phyloP scores from a whole-genome alignment of 352 stramenopile species.

The Globisporangium lucens region DNA sequence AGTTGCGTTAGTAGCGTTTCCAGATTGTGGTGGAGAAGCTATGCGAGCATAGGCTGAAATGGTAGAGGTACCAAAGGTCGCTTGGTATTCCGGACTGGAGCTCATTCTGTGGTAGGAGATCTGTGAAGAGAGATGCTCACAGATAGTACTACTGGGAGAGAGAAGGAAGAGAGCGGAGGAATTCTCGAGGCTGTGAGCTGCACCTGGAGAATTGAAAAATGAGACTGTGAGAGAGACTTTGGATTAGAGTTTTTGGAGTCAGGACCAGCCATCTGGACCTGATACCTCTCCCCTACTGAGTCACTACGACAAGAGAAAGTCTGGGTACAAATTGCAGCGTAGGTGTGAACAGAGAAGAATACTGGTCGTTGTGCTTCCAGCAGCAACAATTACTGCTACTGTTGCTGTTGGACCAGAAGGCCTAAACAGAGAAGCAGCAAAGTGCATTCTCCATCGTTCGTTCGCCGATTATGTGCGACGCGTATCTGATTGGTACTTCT shows the following conservation, averaged over 20 bases:
- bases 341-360: background rate
- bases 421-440: background rate
- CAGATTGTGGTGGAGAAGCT: background rate
- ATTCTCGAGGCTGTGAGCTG: background rate
- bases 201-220: background rate
- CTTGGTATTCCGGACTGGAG: background rate
- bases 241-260: no score
- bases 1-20: background rate
- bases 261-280: background rate
- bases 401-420: background rate
- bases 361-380: background rate
- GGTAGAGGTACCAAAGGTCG: background rate
- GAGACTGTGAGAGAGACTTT: background rate
- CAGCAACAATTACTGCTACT: background rate
- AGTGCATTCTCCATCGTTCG: background rate
- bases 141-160: no score
- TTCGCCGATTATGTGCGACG: background rate
- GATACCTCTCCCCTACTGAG: background rate
- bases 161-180: background rate
- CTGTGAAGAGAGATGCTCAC: background rate
- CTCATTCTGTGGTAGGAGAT: background rate
- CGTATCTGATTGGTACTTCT: background rate
- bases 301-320: slow-evolving; percentile 2
- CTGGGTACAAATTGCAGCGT: background rate
- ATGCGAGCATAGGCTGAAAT: background rate